A percentile compares a stretch with the other conserved stretches of the same genome.
phyloP scores from a whole-genome alignment of 371 early-diverging fungal species.

The Lichtheimia hyalospora region DNA sequence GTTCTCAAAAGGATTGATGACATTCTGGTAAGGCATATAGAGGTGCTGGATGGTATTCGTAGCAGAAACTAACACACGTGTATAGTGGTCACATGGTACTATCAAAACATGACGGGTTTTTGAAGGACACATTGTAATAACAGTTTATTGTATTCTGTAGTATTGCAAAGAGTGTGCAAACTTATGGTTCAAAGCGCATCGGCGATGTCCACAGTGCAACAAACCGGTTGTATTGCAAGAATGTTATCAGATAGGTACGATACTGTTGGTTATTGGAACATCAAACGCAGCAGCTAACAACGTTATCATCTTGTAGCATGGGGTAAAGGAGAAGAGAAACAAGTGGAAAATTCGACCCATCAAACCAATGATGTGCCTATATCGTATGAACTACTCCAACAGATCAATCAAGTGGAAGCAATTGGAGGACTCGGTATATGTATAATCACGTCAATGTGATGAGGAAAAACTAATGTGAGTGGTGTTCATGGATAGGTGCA shows the following conservation, averaged over 20 bases:
- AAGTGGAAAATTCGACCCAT: background rate
- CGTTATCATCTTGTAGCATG: background rate
- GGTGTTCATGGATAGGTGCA: constrained; percentile 18
- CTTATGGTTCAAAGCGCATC: constrained; percentile 25
- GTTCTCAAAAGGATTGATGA: constrained; percentile 55
- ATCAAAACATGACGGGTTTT: background rate
- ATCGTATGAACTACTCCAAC: background rate
- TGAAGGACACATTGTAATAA: no score
- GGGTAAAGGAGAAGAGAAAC: background rate
- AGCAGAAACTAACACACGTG: background rate
- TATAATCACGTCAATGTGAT: no score
- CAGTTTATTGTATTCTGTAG: constrained; percentile 5
- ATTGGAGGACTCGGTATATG: constrained; percentile 1
- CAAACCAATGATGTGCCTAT: background rate
- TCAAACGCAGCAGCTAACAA: no score
- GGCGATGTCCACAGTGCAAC: constrained; percentile 37
- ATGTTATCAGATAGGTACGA: constrained; percentile 32
- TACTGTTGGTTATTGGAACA: background rate
- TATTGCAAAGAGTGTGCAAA: constrained; percentile 32
- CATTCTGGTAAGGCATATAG: constrained; percentile 52
- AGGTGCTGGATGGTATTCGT: no score
- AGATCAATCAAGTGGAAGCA: background rate
- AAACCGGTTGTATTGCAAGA: constrained; percentile 15
- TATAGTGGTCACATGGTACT: constrained; percentile 31
- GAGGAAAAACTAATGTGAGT: no score